Evolutionary conservation across 306 rosid species (phyloP), one percentile per base, ranked within the genome.

Genomic region (Fragaria vesca): DNA sequence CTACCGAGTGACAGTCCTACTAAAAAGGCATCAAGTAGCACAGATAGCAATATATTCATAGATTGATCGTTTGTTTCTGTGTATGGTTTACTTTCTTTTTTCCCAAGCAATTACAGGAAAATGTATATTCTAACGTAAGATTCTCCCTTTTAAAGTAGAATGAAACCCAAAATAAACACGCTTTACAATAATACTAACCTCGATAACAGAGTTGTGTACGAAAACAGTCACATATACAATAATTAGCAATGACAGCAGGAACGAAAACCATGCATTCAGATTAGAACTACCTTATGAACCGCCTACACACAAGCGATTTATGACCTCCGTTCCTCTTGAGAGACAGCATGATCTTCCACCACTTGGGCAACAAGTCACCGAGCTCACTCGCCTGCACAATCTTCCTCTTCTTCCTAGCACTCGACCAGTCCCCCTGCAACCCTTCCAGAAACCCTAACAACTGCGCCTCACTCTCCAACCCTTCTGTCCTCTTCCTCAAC

Each of bases 351-450:
- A 93, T 81, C 83, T 86, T 90, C 93, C 97, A 90, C 11, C 88
- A 88, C 20, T 61, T 30, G 2, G 97, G 97, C 76, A 91, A 73
- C 62, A 63, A 38, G 67, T 83, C 72, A 8, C 90, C 80, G 4
- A 92, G 58, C 48, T 69, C 82, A 45, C 79, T 76, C 1, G 97
- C 96, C 47, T 28, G 80, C 71, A 92, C 90, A 76, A 84, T 80
- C 93, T 80, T 90, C 78, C 88, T 88, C 89, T 83, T 92, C 87
- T 86, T 88, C 76, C 93, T 84, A 43, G 84, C 76, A 75, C 90
- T 89, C 30, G 43, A 88, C 97, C 93, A 93, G n/a, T 85, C 90
- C 28, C 97, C 95, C 32, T 73, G 62, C 83, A 91, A 72, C 30
- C 84, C 78, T 72, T 81, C 90, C 85, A 90, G 69, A 50, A 90